Base-by-base conservation (phyloP, 805 yeast species). In the Dipodascopsis uninucleata region DNA sequence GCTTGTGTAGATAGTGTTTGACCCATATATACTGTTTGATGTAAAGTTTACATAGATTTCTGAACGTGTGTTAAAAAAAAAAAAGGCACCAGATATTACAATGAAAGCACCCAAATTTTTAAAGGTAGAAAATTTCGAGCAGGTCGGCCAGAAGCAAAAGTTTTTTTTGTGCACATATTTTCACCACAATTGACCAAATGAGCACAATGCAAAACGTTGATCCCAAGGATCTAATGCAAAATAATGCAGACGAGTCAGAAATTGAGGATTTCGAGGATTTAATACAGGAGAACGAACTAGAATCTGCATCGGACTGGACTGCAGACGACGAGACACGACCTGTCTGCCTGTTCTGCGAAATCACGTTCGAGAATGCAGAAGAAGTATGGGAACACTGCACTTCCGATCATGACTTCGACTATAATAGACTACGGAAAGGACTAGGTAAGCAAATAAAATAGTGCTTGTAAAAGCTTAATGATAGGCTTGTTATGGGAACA, bases 231-330 rank as follows among this genome's bases (percentile, higher is more conserved):
- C n/a, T n/a, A n/a, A n/a, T n/a, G n/a, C n/a, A n/a, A n/a, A n/a
- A n/a, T n/a, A n/a, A n/a, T n/a, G n/a, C n/a, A n/a, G 39, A 5
- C 40, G 45, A 39, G 38, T 32, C 44, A 14, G 56, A 52, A 7
- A 26, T 32, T 14, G 53, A 49, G 18, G 59, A 52, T 29, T 39
- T 57, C 37, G 55, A 58, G 36, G 53, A 53, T 20, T 43, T 57
- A 16, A 50, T 51, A 29, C 38, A 38, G 10, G 43, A 51, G 16
- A 58, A 58, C 38, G 61, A 58, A 41, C 53, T 58, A 4, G 61
- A 57, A 10, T 57, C 57, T 16, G 56, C 51, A 5, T 56, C 58
- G 2, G 56, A 56, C 28, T 51, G 44, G 36, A 57, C 60, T 5
- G 52, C 47, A 29, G 61, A 58, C 31, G 58, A 58, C 40, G 58